Percentiles rank a stretch among this genome's conserved stretches.
Evolutionary conservation across 495 filamentous ascomycete species (phyloP).

Genomic region (Thermothielavioides terrestris): DNA sequence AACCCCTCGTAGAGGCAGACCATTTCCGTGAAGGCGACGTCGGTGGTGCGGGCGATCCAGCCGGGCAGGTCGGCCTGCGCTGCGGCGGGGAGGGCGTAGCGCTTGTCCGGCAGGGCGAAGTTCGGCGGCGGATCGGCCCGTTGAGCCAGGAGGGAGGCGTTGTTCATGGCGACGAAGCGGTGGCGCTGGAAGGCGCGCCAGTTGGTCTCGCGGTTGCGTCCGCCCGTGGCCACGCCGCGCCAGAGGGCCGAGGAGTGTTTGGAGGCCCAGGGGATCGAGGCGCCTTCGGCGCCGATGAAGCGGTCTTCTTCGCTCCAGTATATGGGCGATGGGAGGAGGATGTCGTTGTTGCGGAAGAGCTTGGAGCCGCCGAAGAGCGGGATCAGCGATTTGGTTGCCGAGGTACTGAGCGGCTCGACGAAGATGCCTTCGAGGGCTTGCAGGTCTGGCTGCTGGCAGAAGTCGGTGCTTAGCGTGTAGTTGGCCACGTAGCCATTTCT

Average conservation of each 20-base stretch:
- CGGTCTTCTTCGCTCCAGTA: conserved; percentile 61
- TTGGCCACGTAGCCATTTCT: conserved; percentile 55
- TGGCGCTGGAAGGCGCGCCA: conserved; percentile 67
- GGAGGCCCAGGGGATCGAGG: conserved; percentile 40
- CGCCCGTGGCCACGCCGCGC: conserved; percentile 64
- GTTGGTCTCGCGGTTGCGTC: conserved; percentile 51
- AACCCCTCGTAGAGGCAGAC: conserved; percentile 27
- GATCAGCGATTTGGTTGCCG: conserved; percentile 47
- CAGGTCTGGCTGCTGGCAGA: conserved; percentile 55
- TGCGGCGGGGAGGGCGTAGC: conserved; percentile 24
- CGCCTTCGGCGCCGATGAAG: conserved; percentile 54
- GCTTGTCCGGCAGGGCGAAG: conserved; percentile 34
- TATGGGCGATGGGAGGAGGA: conserved; percentile 69
- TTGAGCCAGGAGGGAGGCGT: conserved; percentile 47
- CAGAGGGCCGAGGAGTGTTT: conserved; percentile 54
- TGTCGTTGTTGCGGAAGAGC: conserved; percentile 69
- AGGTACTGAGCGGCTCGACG: conserved; percentile 53
- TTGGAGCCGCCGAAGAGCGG: conserved; percentile 73
- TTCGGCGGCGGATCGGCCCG: neutral
- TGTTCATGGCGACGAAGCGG: conserved; percentile 62
- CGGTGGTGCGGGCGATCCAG: conserved; percentile 31
- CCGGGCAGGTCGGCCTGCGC: conserved; percentile 13
- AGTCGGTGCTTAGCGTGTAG: conserved; percentile 54
- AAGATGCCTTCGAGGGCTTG: conserved; percentile 61
- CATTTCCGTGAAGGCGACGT: conserved; percentile 38